A percentile compares a stretch with the other conserved stretches of the same genome.
These are phyloP conservation scores for Dichotomocladium elegans DNA, from an alignment of 371 early-diverging fungal species.

Conservation along the genomic window DNA sequence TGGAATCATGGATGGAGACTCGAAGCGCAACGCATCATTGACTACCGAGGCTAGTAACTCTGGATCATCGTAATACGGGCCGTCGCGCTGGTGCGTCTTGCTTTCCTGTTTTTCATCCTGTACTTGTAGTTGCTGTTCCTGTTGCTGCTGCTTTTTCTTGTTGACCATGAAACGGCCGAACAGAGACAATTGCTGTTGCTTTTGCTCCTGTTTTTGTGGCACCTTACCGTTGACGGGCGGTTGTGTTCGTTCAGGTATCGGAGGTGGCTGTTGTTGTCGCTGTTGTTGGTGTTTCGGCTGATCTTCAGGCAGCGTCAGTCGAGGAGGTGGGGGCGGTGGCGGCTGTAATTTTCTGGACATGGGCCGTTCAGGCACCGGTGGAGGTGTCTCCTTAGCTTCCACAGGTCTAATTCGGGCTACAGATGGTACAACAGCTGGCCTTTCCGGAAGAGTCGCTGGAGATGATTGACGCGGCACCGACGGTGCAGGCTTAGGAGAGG, in stretches of 20 bases:
- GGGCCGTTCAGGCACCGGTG: not conserved
- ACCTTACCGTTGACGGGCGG: not conserved
- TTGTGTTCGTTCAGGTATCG: not conserved
- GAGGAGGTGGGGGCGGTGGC: conserved; percentile 11
- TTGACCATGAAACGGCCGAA: conserved; percentile 14
- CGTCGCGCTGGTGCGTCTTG: too few species aligned
- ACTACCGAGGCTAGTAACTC: conserved; percentile 14
- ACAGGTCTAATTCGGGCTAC: not conserved
- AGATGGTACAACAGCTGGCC: not conserved
- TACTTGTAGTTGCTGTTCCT: not conserved
- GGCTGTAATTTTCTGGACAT: conserved; percentile 1
- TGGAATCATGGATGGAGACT: conserved; percentile 10
- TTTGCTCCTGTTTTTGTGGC: not conserved
- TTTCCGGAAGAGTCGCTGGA: not conserved
- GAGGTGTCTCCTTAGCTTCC: not conserved
- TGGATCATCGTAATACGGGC: conserved; percentile 9
- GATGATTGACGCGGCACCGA: not conserved
- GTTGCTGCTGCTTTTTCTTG: not conserved
- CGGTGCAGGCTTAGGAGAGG: not conserved
- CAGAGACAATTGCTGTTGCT: conserved; percentile 1
- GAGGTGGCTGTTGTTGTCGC: not conserved
- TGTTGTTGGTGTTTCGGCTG: not conserved
- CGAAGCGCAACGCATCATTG: conserved; percentile 9
- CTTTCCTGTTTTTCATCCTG: conserved; percentile 5
- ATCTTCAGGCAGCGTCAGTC: too few species aligned